phyloP scores from a whole-genome alignment of 495 filamentous ascomycete genomes.

The Cercophora samala region DNA sequence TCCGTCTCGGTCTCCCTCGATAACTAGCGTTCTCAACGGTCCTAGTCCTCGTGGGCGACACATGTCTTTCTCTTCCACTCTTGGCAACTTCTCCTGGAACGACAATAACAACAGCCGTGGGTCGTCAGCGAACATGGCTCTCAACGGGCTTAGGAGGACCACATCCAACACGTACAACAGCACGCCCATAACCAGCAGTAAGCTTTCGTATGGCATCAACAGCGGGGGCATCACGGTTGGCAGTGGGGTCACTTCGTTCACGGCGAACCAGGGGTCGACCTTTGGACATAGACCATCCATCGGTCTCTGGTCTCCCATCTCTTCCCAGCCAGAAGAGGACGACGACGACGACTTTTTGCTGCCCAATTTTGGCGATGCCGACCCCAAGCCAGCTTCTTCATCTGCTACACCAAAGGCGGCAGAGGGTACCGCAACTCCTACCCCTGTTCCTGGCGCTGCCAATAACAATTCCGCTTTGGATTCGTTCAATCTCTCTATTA shows the following conservation, averaged over 20 bases:
- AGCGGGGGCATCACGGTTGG: slow-evolving; percentile 32
- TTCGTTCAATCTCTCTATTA: slow-evolving; percentile 1
- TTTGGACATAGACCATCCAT: slow-evolving; percentile 28
- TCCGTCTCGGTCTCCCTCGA: slow-evolving; percentile 23
- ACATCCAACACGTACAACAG: slow-evolving; percentile 11
- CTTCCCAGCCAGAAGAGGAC: slow-evolving; percentile 29
- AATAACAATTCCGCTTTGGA: neutral
- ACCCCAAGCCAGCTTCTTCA: slow-evolving; percentile 15
- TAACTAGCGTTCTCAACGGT: slow-evolving; percentile 17
- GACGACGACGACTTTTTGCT: slow-evolving; percentile 46
- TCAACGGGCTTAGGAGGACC: slow-evolving; percentile 35
- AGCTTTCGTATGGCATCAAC: slow-evolving; percentile 11
- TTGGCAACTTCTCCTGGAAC: slow-evolving; percentile 34
- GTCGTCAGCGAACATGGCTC: slow-evolving; percentile 32
- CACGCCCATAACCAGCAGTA: slow-evolving; percentile 2
- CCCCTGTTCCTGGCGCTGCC: neutral
- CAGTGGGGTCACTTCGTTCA: slow-evolving; percentile 35
- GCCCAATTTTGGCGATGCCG: slow-evolving; percentile 41
- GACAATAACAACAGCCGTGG: slow-evolving; percentile 26
- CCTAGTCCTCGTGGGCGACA: slow-evolving; percentile 28
- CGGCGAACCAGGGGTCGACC: slow-evolving; percentile 23
- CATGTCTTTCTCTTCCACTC: slow-evolving; percentile 30
- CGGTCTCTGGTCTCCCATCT: slow-evolving; percentile 39
- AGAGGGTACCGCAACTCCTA: neutral
- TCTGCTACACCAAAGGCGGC: slow-evolving; percentile 4